phyloP scores from a whole-genome alignment of 257 asterid species.

The Vinca minor region DNA sequence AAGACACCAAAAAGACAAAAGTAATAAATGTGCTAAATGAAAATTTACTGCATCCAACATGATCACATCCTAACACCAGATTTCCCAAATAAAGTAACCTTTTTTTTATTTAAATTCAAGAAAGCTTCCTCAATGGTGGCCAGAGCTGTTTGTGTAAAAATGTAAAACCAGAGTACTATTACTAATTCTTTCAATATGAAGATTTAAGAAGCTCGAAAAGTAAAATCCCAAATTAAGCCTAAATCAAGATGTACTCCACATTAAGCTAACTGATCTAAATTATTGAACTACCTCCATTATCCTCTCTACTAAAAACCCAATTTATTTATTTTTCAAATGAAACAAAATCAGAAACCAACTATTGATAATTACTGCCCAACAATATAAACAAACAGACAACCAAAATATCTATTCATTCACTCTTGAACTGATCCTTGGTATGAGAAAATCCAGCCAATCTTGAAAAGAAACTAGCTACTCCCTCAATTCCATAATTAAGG shows the following conservation, averaged over 20 bases:
- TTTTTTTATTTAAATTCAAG: conserved; percentile 4
- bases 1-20: conserved; percentile 9
- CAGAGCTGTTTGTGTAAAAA: not conserved
- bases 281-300: not conserved
- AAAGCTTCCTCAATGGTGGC: not conserved
- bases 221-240: not conserved
- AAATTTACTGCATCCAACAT: not conserved
- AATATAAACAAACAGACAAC: not conserved
- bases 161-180: not conserved
- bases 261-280: not conserved
- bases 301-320: not conserved
- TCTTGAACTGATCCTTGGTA: not conserved
- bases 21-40: conserved; percentile 3
- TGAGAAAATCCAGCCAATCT: not conserved
- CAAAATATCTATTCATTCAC: not conserved
- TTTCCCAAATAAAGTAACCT: not conserved
- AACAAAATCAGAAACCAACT: not conserved
- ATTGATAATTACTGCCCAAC: not conserved
- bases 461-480: not conserved
- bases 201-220: not conserved
- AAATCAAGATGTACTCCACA: not conserved
- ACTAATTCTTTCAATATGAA: not conserved
- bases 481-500: too few relatives aligned
- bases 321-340: not conserved
- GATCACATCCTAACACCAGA: not conserved